Base-by-base conservation (phyloP, 2,329 filamentous ascomycete genomes). In the Neopestalotiopsis sp. region DNA sequence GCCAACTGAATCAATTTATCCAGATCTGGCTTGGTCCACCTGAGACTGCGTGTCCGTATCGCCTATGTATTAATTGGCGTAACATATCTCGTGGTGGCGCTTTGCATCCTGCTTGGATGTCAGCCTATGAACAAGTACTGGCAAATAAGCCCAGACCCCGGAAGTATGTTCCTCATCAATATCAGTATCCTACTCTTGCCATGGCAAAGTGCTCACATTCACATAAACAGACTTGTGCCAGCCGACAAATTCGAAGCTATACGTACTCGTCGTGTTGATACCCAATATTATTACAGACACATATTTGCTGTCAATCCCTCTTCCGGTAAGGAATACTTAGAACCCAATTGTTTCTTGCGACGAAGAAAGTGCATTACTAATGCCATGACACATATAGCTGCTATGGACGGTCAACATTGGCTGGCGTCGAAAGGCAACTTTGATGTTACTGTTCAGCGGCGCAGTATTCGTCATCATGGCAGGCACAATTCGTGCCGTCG, bases 391-490 rank as follows among this genome's bases (percentile, higher is more conserved):
- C 10, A 24, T 34, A 84, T 34, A 84, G 81, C 78, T 85, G 72
- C 76, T 86, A 6, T 84, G 83, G 77, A 80, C 77, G 71, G 82
- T 83, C 0, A 81, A 82, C 38, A 80, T 86, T 20, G 77, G 75
- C n/a, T 73, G 78, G 67, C 61, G 67, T 12, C 66, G 68, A 34
- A 86, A 86, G 70, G 63, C 83, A 10, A 77, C 81, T 58, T 77
- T 87, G 42, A 76, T 85, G 34, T 65, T 81, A 17, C 78, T 87
- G 58, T 87, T 87, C 74, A 81, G 81, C 66, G 84, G 84, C 24
- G 84, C 82, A 5, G 71, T 84, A 30, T 85, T 87, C 72, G 80
- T 85, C 63, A 85, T 85, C 75, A 80, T 82, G 30, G 81, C 82
- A 32, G 83, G 83, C 1, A 82, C 84, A 66, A 76, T 87, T 24